Evolutionary conservation across 2,329 filamentous ascomycete species (phyloP).

Genomic region (Venturiaceae sp.): DNA sequence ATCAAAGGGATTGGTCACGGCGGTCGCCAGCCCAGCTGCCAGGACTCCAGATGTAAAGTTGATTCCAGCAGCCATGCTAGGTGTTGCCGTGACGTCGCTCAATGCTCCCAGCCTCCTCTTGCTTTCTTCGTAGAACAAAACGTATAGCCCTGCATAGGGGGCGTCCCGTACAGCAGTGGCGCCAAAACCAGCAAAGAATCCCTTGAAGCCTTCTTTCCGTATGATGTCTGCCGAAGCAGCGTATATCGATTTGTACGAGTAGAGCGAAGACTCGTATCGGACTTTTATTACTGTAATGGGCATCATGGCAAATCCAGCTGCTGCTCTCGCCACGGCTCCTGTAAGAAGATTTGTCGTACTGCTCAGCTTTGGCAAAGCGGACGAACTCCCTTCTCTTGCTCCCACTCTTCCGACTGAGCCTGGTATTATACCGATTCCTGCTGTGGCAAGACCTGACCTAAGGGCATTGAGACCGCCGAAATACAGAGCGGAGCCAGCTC

Average conservation of each 20-base stretch:
- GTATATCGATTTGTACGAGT: constrained; percentile 68
- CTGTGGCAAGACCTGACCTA: constrained; percentile 11
- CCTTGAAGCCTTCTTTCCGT: constrained; percentile 60
- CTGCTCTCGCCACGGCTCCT: constrained; percentile 73
- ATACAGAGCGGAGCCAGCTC: constrained; percentile 87
- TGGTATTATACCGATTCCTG: constrained; percentile 5
- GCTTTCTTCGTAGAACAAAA: constrained; percentile 82
- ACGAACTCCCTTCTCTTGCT: constrained; percentile 39
- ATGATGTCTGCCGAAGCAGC: constrained; percentile 68
- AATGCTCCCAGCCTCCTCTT: constrained; percentile 51
- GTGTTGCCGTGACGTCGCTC: constrained; percentile 10
- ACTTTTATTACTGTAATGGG: constrained; percentile 95
- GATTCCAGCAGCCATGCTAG: constrained; percentile 50
- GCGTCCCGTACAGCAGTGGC: constrained; percentile 89
- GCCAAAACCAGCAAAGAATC: constrained; percentile 90
- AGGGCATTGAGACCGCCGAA: constrained; percentile 81
- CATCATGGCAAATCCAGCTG: constrained; percentile 87
- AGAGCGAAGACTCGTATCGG: constrained; percentile 82
- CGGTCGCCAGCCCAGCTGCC: constrained; percentile 74
- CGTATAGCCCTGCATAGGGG: constrained; percentile 93
- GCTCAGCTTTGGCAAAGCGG: constrained; percentile 69
- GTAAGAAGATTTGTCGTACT: constrained; percentile 79
- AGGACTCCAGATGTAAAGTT: constrained; percentile 79
- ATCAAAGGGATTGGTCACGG: constrained; percentile 92
- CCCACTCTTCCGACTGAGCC: constrained; percentile 9